Evolutionary conservation across 495 filamentous ascomycete species (phyloP).

Genomic region (Hypoxylon crocopeplum): DNA sequence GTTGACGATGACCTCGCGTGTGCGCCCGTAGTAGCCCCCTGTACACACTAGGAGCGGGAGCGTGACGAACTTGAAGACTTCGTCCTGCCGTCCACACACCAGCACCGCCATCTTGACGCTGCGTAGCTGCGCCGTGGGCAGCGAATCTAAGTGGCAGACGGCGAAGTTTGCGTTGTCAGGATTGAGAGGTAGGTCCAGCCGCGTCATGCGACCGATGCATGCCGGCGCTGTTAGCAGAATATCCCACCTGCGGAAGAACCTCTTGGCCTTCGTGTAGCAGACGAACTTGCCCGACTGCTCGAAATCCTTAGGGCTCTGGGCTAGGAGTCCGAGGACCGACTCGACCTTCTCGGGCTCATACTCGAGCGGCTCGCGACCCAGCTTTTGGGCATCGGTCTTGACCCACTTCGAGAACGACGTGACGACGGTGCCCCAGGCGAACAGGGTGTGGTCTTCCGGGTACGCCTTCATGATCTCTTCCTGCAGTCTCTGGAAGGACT

Average conservation of each 20-base stretch:
- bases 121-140: slow-evolving; percentile 1
- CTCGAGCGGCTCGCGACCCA: slow-evolving; percentile 3
- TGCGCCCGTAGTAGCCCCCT: slow-evolving; percentile 10
- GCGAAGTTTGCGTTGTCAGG: not conserved
- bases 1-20: slow-evolving; percentile 32
- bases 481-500: slow-evolving; percentile 38
- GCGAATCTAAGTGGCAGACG: not conserved
- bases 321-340: slow-evolving; percentile 22
- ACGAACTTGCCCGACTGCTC: slow-evolving; percentile 18
- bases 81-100: slow-evolving; percentile 6
- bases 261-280: not conserved
- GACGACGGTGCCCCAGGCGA: slow-evolving; percentile 34
- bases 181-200: slow-evolving; percentile 1
- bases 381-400: not conserved
- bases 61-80: not conserved
- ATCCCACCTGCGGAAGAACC: slow-evolving; percentile 15
- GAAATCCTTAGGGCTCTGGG: slow-evolving; percentile 30
- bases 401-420: not conserved
- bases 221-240: not conserved
- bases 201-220: slow-evolving; percentile 3
- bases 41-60: slow-evolving; percentile 9
- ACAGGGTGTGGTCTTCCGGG: slow-evolving; percentile 39
- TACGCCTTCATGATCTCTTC: slow-evolving; percentile 34
- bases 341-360: not conserved
- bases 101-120: not conserved